A percentile compares a stretch with the other conserved stretches of the same genome.
Evolutionary conservation across 2,329 filamentous ascomycete genomes (phyloP).

Genomic region (Alternaria gaisen): DNA sequence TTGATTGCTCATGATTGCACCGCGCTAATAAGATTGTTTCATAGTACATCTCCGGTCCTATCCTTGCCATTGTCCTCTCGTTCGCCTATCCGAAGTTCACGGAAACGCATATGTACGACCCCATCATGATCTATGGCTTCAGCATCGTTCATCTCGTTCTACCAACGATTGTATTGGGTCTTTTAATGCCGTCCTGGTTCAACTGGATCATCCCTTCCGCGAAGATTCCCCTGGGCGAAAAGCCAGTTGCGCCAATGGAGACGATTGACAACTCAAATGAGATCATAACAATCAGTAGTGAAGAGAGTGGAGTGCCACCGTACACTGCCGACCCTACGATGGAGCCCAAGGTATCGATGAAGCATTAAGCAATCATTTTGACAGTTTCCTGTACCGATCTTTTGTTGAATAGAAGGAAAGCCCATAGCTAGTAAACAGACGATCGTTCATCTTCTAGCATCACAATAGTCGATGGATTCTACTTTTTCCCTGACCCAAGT

Average conservation of each 20-base stretch:
- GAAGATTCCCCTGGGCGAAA: slow-evolving; percentile 6
- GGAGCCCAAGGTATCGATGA: no score
- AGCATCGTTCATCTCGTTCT: slow-evolving; percentile 24
- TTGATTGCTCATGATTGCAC: no score
- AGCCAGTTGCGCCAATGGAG: slow-evolving; percentile 10
- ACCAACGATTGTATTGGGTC: not conserved
- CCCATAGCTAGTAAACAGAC: no score
- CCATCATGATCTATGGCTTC: slow-evolving; percentile 39
- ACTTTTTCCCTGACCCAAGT: no score
- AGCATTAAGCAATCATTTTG: no score
- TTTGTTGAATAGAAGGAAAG: no score
- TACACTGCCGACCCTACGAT: no score
- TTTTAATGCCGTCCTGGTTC: not conserved
- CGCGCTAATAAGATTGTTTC: no score
- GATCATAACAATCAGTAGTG: not conserved
- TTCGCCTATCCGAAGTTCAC: slow-evolving; percentile 35
- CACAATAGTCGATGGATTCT: no score
- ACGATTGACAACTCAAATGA: slow-evolving; percentile 10
- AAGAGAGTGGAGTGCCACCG: not conserved
- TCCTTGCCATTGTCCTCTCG: slow-evolving; percentile 35
- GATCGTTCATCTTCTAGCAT: not conserved
- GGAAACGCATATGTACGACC: slow-evolving; percentile 21
- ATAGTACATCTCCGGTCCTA: slow-evolving; percentile 32
- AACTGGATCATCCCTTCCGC: slow-evolving; percentile 4
- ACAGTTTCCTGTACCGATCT: no score